A percentile compares a stretch with the other conserved stretches of the same genome.
Evolutionary conservation across 2,329 filamentous ascomycete species (phyloP).

Genomic region (Penicillium vulpinum): DNA sequence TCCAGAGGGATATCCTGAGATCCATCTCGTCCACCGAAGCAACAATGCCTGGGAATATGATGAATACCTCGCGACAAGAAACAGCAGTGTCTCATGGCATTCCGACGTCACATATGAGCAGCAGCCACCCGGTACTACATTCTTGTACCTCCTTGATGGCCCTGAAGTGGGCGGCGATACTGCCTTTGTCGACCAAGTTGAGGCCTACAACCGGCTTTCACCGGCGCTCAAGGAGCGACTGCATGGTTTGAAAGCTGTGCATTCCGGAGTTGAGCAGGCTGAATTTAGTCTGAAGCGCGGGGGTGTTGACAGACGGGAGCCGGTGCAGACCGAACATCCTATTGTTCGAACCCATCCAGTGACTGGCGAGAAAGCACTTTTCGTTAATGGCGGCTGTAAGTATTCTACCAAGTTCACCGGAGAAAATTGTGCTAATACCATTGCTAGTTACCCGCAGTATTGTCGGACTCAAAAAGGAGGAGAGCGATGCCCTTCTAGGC

Average conservation of each 20-base stretch:
- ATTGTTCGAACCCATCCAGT: conserved; percentile 55
- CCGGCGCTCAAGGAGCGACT: conserved; percentile 74
- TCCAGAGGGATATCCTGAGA: conserved; percentile 67
- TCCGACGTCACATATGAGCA: conserved; percentile 81
- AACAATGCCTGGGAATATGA: conserved; percentile 60
- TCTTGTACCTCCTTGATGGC: conserved; percentile 78
- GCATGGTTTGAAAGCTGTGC: conserved; percentile 74
- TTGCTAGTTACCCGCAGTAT: conserved; percentile 40
- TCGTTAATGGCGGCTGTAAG: conserved; percentile 36
- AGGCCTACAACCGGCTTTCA: conserved; percentile 76
- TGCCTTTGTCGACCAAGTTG: conserved; percentile 72
- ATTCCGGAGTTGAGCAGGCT: conserved; percentile 78
- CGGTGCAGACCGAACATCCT: conserved; percentile 71
- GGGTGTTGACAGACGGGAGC: conserved; percentile 70
- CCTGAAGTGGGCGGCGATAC: conserved; percentile 80
- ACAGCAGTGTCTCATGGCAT: conserved; percentile 81
- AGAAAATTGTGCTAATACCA: conserved; percentile 14
- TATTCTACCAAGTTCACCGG: not conserved
- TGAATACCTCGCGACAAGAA: conserved; percentile 65
- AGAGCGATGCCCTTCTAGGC: conserved; percentile 41
- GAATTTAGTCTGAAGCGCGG: conserved; percentile 62
- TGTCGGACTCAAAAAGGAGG: conserved; percentile 46
- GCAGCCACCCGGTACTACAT: conserved; percentile 86
- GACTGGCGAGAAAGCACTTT: conserved; percentile 36
- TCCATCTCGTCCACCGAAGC: conserved; percentile 74